Evolutionary conservation across 371 early-diverging fungal genomes (phyloP), one percentile per base, ranked within the genome.

Genomic region (Zychaea mexicana): DNA sequence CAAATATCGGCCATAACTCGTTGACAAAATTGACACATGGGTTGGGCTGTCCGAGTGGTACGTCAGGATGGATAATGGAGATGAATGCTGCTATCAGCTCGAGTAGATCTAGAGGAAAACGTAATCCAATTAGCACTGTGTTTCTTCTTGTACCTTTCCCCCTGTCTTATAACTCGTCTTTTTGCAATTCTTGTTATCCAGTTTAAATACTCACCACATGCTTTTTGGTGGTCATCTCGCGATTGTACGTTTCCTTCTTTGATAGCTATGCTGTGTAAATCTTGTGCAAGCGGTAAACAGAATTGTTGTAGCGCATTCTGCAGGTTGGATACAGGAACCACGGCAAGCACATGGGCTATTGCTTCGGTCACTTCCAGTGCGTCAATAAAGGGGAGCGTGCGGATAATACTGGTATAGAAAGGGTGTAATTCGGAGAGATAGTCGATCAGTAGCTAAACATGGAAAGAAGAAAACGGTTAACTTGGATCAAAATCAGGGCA

Each of bases 331-430:
- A 78, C 71, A 10, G 94, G 93, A 24, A 95, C 83, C 2, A 86
- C 90, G 2, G 86, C 87, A 31, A 97, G 78, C 8, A 97, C 91
- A 60, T 94, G 91, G 0, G 96, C 91, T 5, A 98, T 87, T 1
- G 94, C 98, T 66, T 92, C 92, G 0, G 96, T 91, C 3, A 98
- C 85, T 38, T 97, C 96, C 12, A 85, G 55, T 5, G 88, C 74
- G 64, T 98, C 98, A 54, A 73, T 70, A 15, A 79, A 85, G n/a
- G 85, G 83, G 17, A 96, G 70, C 27, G 81, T 79, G 31, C 82
- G 85, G 15, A 85, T 77, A 5, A 88, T 85, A 24, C 82, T 82
- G 19, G 87, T 62, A 75, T 93, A 96, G 68, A 94, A 93, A 6
- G 83, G 80, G 67, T 93, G 92, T 19, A 96, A 79, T 68, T 92